These are phyloP conservation scores for Xylaria sp. DNA, from an alignment of 2,329 filamentous ascomycete species.

Conservation along the genomic window DNA sequence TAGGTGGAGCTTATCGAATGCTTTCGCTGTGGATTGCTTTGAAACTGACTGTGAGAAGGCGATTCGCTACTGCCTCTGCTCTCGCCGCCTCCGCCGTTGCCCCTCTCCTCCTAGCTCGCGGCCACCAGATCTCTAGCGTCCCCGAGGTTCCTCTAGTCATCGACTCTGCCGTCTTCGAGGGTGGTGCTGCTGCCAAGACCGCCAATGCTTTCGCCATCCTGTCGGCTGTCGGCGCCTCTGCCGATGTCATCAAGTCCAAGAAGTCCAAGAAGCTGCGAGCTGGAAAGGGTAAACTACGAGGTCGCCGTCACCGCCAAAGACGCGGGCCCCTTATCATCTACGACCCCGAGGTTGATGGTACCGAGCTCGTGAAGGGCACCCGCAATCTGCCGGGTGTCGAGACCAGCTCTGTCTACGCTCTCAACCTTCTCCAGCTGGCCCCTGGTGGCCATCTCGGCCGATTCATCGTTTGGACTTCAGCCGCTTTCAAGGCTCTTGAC, in stretches of 20 bases:
- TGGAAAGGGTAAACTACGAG: conserved; percentile 98
- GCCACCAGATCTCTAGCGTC: conserved; percentile 91
- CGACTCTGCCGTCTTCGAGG: conserved; percentile 88
- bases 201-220: conserved; percentile 86
- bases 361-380: conserved; percentile 92
- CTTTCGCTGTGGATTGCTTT: background rate
- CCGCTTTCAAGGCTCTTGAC: conserved; percentile 96
- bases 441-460: conserved; percentile 98
- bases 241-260: conserved; percentile 95
- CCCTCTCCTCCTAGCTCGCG: conserved; percentile 94
- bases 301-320: conserved; percentile 96
- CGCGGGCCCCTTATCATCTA: conserved; percentile 98
- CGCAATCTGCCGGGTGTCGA: conserved; percentile 99
- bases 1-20: conserved; percentile 57
- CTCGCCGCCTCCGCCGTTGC: conserved; percentile 95
- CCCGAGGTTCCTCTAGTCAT: conserved; percentile 97
- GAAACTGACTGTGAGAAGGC: conserved; percentile 63
- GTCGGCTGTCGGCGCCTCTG: conserved; percentile 87
- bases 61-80: conserved; percentile 97
- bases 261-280: conserved; percentile 96
- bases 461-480: conserved; percentile 99
- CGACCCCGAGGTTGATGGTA: conserved; percentile 94
- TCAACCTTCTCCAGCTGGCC: conserved; percentile 99
- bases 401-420: conserved; percentile 90
- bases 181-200: conserved; percentile 85